A percentile compares a stretch with the other conserved stretches of the same genome.
Conservation (phyloP, 202 grass and related monocot species). For the Eragrostis tef region DNA sequence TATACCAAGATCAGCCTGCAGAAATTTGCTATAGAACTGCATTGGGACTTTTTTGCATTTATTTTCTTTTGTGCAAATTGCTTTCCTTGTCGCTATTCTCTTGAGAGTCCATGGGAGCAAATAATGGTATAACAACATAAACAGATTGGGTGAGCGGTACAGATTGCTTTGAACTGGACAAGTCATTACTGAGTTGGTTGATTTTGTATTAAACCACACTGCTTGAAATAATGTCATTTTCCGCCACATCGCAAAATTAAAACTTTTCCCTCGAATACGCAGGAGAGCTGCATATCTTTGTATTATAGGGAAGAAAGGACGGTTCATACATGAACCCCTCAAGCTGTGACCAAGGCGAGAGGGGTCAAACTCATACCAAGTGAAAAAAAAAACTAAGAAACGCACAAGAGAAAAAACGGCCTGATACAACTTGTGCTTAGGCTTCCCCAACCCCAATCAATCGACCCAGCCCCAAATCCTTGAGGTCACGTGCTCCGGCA, state of each 20-base stretch:
- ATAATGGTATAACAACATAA: neutral
- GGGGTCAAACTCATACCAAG: no score
- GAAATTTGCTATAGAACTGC: neutral
- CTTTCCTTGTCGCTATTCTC: neutral
- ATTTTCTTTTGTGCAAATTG: neutral
- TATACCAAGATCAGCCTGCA: neutral
- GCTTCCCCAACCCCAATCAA: no score
- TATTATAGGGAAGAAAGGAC: no score
- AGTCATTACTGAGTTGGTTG: neutral
- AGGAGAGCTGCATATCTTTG: no score
- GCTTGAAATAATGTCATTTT: neutral
- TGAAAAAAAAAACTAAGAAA: no score
- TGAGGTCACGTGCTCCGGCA: no score
- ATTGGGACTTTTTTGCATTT: neutral
- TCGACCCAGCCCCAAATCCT: no score
- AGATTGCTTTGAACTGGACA: constrained; percentile 23
- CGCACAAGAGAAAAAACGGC: no score
- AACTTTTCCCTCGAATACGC: no score
- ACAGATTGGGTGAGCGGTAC: neutral
- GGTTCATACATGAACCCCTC: no score
- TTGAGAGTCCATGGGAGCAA: neutral
- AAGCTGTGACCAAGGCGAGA: no score
- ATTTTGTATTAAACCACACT: constrained; percentile 1
- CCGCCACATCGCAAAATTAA: constrained; percentile 8
- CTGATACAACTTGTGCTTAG: no score